These are phyloP conservation scores for Cotoneaster glaucophyllus DNA, from an alignment of 306 rosid genomes.

Conservation along the genomic window DNA sequence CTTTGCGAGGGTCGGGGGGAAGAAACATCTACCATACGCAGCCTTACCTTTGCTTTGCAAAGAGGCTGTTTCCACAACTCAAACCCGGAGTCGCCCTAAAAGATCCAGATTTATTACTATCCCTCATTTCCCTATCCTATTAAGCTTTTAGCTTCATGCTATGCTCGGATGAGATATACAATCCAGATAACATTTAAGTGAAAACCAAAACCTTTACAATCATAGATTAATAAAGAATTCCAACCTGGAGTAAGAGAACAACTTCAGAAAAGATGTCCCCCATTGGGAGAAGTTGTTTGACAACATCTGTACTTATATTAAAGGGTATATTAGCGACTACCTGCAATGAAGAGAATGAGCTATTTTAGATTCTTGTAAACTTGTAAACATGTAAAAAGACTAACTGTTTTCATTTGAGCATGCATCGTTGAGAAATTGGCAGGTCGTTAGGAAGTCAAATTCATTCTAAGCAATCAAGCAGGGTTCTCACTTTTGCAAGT, in stretches of 20 bases:
- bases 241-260: conserved; percentile 79
- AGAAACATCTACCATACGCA: no score
- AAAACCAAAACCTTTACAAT: not conserved
- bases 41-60: no score
- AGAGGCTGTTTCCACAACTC: no score
- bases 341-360: conserved; percentile 33
- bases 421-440: not conserved
- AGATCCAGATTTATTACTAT: not conserved
- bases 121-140: not conserved
- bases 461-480: conserved; percentile 4
- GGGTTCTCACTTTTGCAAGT: conserved; percentile 58
- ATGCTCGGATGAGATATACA: not conserved
- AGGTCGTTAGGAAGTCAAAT: not conserved
- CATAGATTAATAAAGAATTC: not conserved
- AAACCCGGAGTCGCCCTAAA: no score
- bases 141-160: not conserved
- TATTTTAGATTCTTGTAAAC: not conserved
- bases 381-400: not conserved
- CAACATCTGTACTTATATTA: conserved; percentile 71
- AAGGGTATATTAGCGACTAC: conserved; percentile 88
- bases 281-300: conserved; percentile 89
- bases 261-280: conserved; percentile 85
- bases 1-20: no score
- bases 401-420: not conserved
- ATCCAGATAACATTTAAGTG: not conserved